phyloP scores from a whole-genome alignment of 768 basidiomycete genomes.

The Amylocystis lapponica region DNA sequence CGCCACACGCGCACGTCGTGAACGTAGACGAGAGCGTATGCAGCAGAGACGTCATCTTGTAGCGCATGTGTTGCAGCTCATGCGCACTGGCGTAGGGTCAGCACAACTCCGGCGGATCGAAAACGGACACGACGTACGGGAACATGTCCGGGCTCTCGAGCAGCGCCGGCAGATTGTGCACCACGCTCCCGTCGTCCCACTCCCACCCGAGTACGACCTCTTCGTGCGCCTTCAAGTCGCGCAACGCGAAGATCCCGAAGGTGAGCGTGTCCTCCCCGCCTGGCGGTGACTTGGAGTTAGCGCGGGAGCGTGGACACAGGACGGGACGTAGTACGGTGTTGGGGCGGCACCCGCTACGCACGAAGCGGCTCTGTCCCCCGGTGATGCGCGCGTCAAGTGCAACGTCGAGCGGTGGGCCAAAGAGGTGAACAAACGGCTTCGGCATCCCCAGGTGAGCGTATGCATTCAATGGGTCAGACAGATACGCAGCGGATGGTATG shows the following conservation, averaged over 20 bases:
- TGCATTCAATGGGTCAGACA: slow-evolving; percentile 78
- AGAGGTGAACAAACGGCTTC: slow-evolving; percentile 75
- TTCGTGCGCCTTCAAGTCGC: slow-evolving; percentile 70
- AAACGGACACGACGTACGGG: slow-evolving; percentile 38
- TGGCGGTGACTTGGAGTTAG: slow-evolving; percentile 2
- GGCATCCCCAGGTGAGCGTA: slow-evolving; percentile 80
- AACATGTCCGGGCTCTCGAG: slow-evolving; percentile 52
- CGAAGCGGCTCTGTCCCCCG: slow-evolving; percentile 60
- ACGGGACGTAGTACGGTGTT: slow-evolving; percentile 42
- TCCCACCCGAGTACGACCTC: slow-evolving; percentile 93
- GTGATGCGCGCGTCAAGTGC: slow-evolving; percentile 75
- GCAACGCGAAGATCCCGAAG: slow-evolving; percentile 78
- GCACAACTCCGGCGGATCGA: slow-evolving; percentile 2
- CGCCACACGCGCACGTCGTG: slow-evolving; percentile 70
- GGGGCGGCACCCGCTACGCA: slow-evolving; percentile 52
- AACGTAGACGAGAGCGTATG: slow-evolving; percentile 67
- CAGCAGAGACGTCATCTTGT: slow-evolving; percentile 65
- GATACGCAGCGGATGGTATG: slow-evolving; percentile 61
- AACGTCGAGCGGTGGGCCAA: slow-evolving; percentile 72
- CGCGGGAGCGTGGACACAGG: slow-evolving; percentile 27
- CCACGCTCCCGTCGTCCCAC: slow-evolving; percentile 90
- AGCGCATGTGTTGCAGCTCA: slow-evolving; percentile 47
- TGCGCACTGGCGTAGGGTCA: slow-evolving; percentile 22
- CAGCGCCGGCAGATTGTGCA: slow-evolving; percentile 71
- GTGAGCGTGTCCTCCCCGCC: slow-evolving; percentile 33